A percentile compares a stretch with the other conserved stretches of the same genome.
Evolutionary conservation across 2,329 filamentous ascomycete genomes (phyloP).

Genomic region (Xylariaceae sp.): DNA sequence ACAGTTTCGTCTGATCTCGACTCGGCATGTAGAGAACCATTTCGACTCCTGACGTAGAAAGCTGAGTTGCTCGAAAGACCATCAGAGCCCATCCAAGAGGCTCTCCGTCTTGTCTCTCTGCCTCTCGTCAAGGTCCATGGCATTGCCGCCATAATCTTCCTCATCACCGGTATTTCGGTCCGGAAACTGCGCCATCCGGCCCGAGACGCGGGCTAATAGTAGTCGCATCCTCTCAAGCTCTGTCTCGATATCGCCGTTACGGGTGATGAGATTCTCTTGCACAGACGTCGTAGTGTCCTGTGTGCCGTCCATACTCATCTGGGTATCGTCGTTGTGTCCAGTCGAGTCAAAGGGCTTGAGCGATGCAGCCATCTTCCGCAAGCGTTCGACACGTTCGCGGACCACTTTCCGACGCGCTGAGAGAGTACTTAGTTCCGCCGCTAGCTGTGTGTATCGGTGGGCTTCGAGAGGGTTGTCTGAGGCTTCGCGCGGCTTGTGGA

Average conservation of each 20-base stretch:
- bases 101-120: slow-evolving; percentile 41
- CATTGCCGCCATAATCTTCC: slow-evolving; percentile 5
- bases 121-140: slow-evolving; percentile 35
- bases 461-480: slow-evolving; percentile 43
- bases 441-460: slow-evolving; percentile 48
- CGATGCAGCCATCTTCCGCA: slow-evolving; percentile 46
- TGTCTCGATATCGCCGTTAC: slow-evolving; percentile 59
- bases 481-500: slow-evolving; percentile 32
- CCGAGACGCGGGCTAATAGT: slow-evolving; percentile 57
- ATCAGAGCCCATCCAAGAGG: slow-evolving; percentile 36
- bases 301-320: slow-evolving; percentile 31
- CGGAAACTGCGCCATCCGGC: slow-evolving; percentile 43
- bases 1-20: no score
- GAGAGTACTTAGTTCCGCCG: slow-evolving; percentile 47
- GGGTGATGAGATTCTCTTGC: slow-evolving; percentile 64
- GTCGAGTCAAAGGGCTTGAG: slow-evolving; percentile 46
- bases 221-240: slow-evolving; percentile 65
- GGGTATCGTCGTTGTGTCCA: slow-evolving; percentile 6
- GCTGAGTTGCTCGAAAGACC: no score
- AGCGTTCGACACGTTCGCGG: slow-evolving; percentile 41
- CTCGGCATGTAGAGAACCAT: no score
- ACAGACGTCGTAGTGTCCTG: slow-evolving; percentile 29
- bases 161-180: slow-evolving; percentile 8
- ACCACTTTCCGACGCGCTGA: slow-evolving; percentile 40
- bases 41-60: no score